Evolutionary conservation across 208 protist genomes (phyloP).

Genomic region (Porcisia hertigi): DNA sequence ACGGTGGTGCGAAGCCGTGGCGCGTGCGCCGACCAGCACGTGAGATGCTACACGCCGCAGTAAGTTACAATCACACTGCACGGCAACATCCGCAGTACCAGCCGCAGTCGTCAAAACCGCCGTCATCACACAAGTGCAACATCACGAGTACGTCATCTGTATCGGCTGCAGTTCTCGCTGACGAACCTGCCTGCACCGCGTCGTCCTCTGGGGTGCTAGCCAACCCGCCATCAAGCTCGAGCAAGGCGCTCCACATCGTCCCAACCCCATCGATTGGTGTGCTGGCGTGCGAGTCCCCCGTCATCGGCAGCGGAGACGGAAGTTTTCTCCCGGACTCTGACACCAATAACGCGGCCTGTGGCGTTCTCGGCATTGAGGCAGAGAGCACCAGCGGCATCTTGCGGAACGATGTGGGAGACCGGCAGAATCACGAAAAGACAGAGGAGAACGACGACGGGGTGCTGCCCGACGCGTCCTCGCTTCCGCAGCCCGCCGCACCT

Average conservation of each 20-base stretch:
- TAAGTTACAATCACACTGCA: background rate
- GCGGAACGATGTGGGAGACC: constrained; percentile 2
- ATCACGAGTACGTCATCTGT: background rate
- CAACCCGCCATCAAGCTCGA: background rate
- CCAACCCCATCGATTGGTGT: background rate
- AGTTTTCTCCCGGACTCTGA: background rate
- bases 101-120: background rate
- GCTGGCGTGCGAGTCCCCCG: background rate
- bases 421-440: background rate
- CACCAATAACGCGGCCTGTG: background rate
- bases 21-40: constrained; percentile 60
- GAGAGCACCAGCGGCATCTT: constrained; percentile 13
- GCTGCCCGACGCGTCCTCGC: constrained; percentile 19
- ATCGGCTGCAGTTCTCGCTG: background rate
- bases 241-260: background rate
- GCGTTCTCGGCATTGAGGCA: constrained; percentile 5
- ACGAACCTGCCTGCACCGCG: background rate
- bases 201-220: background rate
- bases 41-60: constrained; percentile 33
- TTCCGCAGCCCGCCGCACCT: constrained; percentile 7
- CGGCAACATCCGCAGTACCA: background rate
- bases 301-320: background rate
- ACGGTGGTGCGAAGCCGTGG: constrained; percentile 35
- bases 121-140: constrained; percentile 4
- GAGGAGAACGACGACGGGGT: constrained; percentile 12